phyloP scores from a whole-genome alignment of 805 yeast genomes.

The Suhomyces tanzawaensis region DNA sequence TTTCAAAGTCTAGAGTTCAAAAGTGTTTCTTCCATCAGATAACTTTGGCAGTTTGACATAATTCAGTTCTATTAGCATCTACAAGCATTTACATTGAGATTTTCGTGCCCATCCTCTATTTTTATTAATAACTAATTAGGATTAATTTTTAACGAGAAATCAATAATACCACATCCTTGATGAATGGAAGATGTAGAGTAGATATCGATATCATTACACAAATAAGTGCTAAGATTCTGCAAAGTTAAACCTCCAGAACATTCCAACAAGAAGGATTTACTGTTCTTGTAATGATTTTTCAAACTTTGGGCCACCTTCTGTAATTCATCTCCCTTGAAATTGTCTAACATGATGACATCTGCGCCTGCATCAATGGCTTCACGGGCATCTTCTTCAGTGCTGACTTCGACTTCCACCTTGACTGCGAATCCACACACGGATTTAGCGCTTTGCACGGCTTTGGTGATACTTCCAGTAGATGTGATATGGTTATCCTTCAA shows the following conservation, averaged over 20 bases:
- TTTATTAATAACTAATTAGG: conserved; percentile 1
- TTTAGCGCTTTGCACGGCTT: conserved; percentile 76
- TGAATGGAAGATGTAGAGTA: conserved; percentile 90
- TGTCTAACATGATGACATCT: conserved; percentile 92
- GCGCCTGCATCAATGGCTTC: conserved; percentile 97
- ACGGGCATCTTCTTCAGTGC: conserved; percentile 76
- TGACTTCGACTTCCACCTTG: conserved; percentile 91
- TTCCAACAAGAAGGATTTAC: conserved; percentile 63
- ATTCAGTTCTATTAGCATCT: too few species aligned
- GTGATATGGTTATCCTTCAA: conserved; percentile 91
- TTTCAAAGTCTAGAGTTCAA: conserved; percentile 38
- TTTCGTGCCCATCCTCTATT: too few species aligned
- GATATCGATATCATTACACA: conserved; percentile 80
- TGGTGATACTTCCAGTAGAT: conserved; percentile 88
- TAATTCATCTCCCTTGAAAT: conserved; percentile 67
- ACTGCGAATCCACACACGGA: conserved; percentile 83
- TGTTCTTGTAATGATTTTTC: conserved; percentile 53
- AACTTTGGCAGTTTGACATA: too few species aligned
- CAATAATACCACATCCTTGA: conserved; percentile 84
- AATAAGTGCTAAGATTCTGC: conserved; percentile 59
- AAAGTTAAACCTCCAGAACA: conserved; percentile 89
- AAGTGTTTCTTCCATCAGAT: conserved; percentile 39
- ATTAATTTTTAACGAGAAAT: conserved; percentile 75
- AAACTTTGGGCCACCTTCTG: conserved; percentile 61
- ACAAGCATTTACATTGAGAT: too few species aligned